Conservation (phyloP, 1,139 yeast species). For the Yamadazyma siamensis region DNA sequence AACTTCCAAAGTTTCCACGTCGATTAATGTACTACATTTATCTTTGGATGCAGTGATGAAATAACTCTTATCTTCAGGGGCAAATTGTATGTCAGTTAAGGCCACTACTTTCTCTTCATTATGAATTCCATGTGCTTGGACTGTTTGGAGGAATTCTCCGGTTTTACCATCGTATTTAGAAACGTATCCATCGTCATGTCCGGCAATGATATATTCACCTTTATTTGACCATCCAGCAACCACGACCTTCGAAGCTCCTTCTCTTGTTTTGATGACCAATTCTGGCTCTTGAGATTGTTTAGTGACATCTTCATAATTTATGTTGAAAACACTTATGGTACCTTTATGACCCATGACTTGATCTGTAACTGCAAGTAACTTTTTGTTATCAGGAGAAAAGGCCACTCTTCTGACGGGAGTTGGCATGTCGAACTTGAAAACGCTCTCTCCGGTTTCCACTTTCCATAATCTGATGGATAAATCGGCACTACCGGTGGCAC, state of each 20-base stretch:
- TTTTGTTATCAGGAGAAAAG: slow-evolving; percentile 70
- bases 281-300: slow-evolving; percentile 49
- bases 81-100: slow-evolving; percentile 86
- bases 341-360: slow-evolving; percentile 92
- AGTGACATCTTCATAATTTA: slow-evolving; percentile 45
- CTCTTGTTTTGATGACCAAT: slow-evolving; percentile 61
- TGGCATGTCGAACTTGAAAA: slow-evolving; percentile 70
- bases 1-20: slow-evolving; percentile 69
- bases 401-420: slow-evolving; percentile 92
- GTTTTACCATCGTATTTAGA: slow-evolving; percentile 76
- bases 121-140: slow-evolving; percentile 62
- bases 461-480: slow-evolving; percentile 83
- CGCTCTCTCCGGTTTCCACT: slow-evolving; percentile 72
- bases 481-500: slow-evolving; percentile 92
- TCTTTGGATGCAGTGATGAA: slow-evolving; percentile 93
- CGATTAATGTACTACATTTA: slow-evolving; percentile 77
- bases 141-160: slow-evolving; percentile 63
- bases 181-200: slow-evolving; percentile 83
- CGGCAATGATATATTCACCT: slow-evolving; percentile 73
- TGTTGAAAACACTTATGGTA: slow-evolving; percentile 63
- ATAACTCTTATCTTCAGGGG: slow-evolving; percentile 77
- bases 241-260: slow-evolving; percentile 62
- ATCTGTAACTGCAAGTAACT: slow-evolving; percentile 77
- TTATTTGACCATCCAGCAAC: slow-evolving; percentile 89
- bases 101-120: slow-evolving; percentile 51